Percentiles rank a stretch among this genome's conserved stretches.
Evolutionary conservation across 129 eudicot species (phyloP).

Genomic region (carrot (Daucus carota)): DH1_v3.0 NC_030389.2:34311001-34311500

Average conservation of each 20-base stretch:
- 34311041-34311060: conserved; percentile 5
- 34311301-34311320: background rate
- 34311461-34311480: background rate
- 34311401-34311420: background rate
- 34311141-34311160: too few species aligned
- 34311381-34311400: background rate
- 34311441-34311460: background rate
- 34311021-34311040: conserved; percentile 2
- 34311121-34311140: too few species aligned
- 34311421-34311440: background rate
- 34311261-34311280: background rate
- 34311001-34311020: rapidly evolving
- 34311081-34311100: background rate
- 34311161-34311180: background rate
- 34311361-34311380: background rate
- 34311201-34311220: background rate
- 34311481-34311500: conserved; percentile 20
- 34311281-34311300: background rate
- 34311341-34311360: too few species aligned
- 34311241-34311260: conserved; percentile 3
- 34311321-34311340: conserved; percentile 11
- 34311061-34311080: too few species aligned
- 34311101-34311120: too few species aligned
- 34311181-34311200: background rate
- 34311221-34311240: background rate